Percentiles rank a stretch among this genome's conserved stretches.
Evolutionary conservation across 2,329 filamentous ascomycete genomes (phyloP).

Genomic region (Colletotrichum simmondsii): DNA sequence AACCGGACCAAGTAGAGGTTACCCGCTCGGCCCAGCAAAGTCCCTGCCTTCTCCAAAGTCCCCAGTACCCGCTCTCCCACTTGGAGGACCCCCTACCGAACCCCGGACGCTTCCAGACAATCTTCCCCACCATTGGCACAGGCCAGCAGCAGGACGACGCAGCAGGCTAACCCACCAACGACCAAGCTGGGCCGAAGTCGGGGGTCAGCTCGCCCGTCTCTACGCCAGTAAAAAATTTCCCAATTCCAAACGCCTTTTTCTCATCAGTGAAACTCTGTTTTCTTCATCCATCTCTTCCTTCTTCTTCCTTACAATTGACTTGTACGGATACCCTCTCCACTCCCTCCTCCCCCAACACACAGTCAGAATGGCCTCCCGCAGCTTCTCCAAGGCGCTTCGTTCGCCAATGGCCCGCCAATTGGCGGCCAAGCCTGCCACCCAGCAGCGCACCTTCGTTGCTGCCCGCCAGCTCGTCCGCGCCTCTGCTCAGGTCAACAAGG

Average conservation of each 20-base stretch:
- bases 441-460: conserved; percentile 72
- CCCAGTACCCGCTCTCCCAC: conserved; percentile 33
- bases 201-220: conserved; percentile 33
- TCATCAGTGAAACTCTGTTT: conserved; percentile 33
- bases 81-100: conserved; percentile 23
- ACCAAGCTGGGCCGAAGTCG: conserved; percentile 37
- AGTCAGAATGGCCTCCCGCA: conserved; percentile 80
- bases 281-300: conserved; percentile 30
- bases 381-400: conserved; percentile 75
- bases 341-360: conserved; percentile 46
- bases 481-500: conserved; percentile 52
- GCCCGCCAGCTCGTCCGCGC: conserved; percentile 67
- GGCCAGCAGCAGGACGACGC: conserved; percentile 16
- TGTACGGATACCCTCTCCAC: conserved; percentile 41
- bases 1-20: conserved; percentile 29
- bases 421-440: conserved; percentile 64
- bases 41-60: conserved; percentile 31
- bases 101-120: conserved; percentile 29
- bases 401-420: conserved; percentile 72
- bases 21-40: conserved; percentile 16
- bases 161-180: conserved; percentile 30
- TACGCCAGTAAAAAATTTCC: conserved; percentile 38
- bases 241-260: conserved; percentile 35
- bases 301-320: conserved; percentile 35
- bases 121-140: conserved; percentile 34